These are phyloP conservation scores for Dryas octopetala DNA, from an alignment of 306 rosid genomes.

Conservation along the genomic window DNA sequence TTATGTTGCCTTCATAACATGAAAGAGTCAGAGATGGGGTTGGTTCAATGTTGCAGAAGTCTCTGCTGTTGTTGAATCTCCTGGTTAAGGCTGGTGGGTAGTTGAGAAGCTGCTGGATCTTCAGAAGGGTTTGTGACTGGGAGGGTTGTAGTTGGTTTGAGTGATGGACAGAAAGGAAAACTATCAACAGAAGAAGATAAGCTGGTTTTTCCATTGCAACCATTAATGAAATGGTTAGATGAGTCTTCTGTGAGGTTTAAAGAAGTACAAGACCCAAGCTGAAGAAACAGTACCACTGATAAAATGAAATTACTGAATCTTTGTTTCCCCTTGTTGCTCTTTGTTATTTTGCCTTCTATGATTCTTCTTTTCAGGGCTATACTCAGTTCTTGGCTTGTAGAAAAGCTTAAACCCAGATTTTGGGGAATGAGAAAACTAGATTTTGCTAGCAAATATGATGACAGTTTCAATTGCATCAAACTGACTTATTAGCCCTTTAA, in stretches of 20 bases:
- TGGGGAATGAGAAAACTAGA: not conserved
- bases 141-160: constrained; percentile 52
- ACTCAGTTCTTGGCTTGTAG: not conserved
- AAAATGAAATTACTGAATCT: too few species aligned
- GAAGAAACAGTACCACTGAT: not conserved
- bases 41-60: constrained; percentile 72
- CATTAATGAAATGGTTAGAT: not conserved
- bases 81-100: constrained; percentile 50
- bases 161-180: constrained; percentile 40
- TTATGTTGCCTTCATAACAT: constrained; percentile 67
- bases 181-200: constrained; percentile 35
- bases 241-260: not conserved
- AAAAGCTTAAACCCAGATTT: not conserved
- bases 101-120: constrained; percentile 60
- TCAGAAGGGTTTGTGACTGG: constrained; percentile 55
- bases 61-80: constrained; percentile 30
- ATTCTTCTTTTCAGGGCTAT: not conserved
- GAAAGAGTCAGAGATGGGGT: constrained; percentile 54
- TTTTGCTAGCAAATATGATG: not conserved
- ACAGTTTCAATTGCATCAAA: not conserved
- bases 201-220: constrained; percentile 41
- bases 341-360: not conserved
- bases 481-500: not conserved
- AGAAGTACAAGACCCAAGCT: not conserved
- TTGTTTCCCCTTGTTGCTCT: too few species aligned